Evolutionary conservation across 2,329 filamentous ascomycete genomes (phyloP), one percentile per base, ranked within the genome.

Genomic region (Aulographum hederae): DNA sequence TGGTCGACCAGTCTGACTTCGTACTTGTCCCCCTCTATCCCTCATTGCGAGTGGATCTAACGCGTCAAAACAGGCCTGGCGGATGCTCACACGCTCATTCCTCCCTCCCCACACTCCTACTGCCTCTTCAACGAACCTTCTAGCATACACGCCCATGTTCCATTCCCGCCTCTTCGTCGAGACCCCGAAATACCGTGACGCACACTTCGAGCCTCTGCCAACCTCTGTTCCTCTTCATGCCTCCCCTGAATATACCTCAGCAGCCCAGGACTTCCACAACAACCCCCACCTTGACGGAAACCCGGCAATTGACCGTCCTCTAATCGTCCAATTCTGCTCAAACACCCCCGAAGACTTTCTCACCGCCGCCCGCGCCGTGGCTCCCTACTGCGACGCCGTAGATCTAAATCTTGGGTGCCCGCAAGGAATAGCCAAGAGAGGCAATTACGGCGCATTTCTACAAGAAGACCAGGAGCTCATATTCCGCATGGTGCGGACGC

Each of bases 1-100:
- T 98, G 89, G 89, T 98, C 15, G 86, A 98, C 48, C 81, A 94
- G 53, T 94, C 84, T 19, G 89, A 98, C 61, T 94, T 95, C 60
- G 85, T 93, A 62, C 41, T n/a, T n/a, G 76, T 61, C 28, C 20
- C n/a, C 20, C 35, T 38, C 32, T 39, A 26, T 30, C 30, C 29
- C 15, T 19, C 20, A n/a, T 23, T n/a, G 20, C n/a, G 6, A 23
- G 5, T 26, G 14, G 6, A 23, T 18, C 27, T 17, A 15, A 15
- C 18, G 16, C 14, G 16, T 25, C 21, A 25, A 23, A 23, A 18
- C 41, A 93, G 85, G 89, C 86, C 45, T 98, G 89, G 89, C 79
- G 89, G 44, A 76, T 94, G 66, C 74, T 98, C 41, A 80, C 80
- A n/a, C 75, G 89, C 43, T 94, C 85, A 5, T 95, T 92, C 56